A percentile compares a stretch with the other conserved stretches of the same genome.
Conservation (phyloP, 345 rosid genomes). For the Brassica nigra region DNA sequence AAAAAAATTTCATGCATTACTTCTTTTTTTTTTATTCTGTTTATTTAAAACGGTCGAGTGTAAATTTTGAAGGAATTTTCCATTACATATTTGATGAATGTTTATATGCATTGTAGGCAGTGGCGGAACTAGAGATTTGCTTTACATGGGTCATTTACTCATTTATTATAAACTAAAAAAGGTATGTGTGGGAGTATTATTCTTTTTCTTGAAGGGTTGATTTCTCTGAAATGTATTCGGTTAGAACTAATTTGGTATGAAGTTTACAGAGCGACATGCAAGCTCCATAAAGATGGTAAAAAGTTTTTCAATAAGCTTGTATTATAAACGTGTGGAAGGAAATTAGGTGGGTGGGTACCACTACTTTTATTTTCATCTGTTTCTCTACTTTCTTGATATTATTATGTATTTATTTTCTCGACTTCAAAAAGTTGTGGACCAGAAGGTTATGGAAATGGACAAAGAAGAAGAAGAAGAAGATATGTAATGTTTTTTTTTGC, state of each 20-base stretch:
- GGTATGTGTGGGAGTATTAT: neutral
- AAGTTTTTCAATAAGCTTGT: neutral
- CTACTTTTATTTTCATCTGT: neutral
- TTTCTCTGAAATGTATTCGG: neutral
- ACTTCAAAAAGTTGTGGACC: slow-evolving; percentile 7
- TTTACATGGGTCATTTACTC: too few relatives aligned
- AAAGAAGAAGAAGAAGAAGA: neutral
- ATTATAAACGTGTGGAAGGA: slow-evolving; percentile 11
- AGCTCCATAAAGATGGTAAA: neutral
- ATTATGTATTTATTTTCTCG: neutral
- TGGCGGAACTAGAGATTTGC: too few relatives aligned
- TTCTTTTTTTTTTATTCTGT: neutral
- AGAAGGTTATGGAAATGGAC: neutral
- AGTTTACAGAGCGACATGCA: slow-evolving; percentile 3
- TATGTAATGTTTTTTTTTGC: neutral
- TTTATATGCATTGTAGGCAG: slow-evolving; percentile 5
- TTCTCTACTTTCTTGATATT: neutral
- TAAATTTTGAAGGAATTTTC: neutral
- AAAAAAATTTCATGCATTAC: too few relatives aligned
- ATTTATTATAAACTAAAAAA: too few relatives aligned
- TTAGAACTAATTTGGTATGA: neutral
- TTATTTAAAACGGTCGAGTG: neutral
- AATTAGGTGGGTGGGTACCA: neutral
- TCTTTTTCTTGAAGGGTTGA: neutral
- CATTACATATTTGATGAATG: neutral